Base-by-base conservation (phyloP, 108 stramenopile genomes). In the Cyclotella sp. region DNA sequence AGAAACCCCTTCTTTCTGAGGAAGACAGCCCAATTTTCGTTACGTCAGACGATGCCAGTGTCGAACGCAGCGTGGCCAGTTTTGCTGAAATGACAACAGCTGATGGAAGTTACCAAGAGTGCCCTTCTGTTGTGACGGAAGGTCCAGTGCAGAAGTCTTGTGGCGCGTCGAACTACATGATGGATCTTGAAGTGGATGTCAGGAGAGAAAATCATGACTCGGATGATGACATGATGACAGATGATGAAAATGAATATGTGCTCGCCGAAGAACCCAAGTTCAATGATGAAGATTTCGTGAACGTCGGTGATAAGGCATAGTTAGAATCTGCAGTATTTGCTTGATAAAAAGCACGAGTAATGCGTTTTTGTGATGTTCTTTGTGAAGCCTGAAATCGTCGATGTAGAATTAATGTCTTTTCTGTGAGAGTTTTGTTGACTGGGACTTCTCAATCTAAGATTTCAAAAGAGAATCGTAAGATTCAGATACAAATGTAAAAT, bases 171-270 rank as follows among this genome's bases (percentile, higher is more conserved):
- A 24, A 55, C 1, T 5, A 55, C 24, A 55, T 55, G 22, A 55
- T 1, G 19, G 55, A 55, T 55, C 1, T 55, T 55, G 13, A 62
- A 62, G 30, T 62, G 34, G 34, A 62, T 19, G 49, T 8, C 30
- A 62, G 5, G 1, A 15, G 13, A 62, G 34, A 62, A 19, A 26
- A n/a, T 40, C 34, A 39, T 34, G 60, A n/a, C 1, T 40, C 60
- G 24, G 60, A 62, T 16, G 39, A 41, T 12, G 60, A 62, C 34
- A 40, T 62, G 34, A 40, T 62, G 39, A 62, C 60, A 34, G 30
- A 40, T 40, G 60, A 62, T 62, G 60, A 62, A 11, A 62, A 41
- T 40, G 60, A 62, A 9, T 62, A 62, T 62, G 60, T 62, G 9
- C 30, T 62, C 14, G 39, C 60, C 18, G 60, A 62, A 15, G 60